Base-by-base conservation (phyloP, 345 rosid species). In the Clarkia xantiana region DNA sequence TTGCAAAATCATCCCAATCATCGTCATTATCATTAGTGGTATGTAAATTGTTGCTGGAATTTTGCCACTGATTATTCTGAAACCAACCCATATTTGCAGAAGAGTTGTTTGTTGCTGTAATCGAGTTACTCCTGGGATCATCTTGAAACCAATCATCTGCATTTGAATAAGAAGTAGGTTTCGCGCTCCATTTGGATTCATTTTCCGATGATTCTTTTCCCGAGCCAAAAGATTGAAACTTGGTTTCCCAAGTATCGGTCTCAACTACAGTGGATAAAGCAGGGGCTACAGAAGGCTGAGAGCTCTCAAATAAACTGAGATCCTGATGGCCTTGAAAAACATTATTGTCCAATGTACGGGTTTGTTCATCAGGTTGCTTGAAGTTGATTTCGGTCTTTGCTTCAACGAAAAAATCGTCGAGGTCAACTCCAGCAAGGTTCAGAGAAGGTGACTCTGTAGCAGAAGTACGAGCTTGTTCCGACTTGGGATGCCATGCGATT, bases 1-100 rank as follows among this genome's bases (percentile, higher is more conserved):
- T 45, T 43, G 70, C 60, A 65, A 80, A 77, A 77, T 74, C 80
- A 67, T 73, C 73, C 95, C 90, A 82, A 50, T 60, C 53, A 40
- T 77, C 79, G 69, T 67, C 71, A 52, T 72, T 76, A 57, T 70
- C 70, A 52, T 58, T 65, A 47, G 54, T 52, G 54, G 61, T 54
- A 44, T 57, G 42, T 23, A 62, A 56, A 62, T 18, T 48, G 42
- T 16, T 63, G 56, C 57, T 59, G 49, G 44, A 57, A 20, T 56
- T 54, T 62, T 61, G 66, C 73, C 71, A 59, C 42, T 64, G 71
- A 58, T 66, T 53, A n/a, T 58, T 71, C 61, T 58, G 55, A 58
- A 65, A 42, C 67, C 57, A 60, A 50, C 58, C 56, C 53, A 63
- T 57, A 59, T 66, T 56, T 54, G 52, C 53, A n/a, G 72, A 63